Base-by-base conservation (phyloP, 2,329 filamentous ascomycete genomes). In the Aspergillus unguis region DNA sequence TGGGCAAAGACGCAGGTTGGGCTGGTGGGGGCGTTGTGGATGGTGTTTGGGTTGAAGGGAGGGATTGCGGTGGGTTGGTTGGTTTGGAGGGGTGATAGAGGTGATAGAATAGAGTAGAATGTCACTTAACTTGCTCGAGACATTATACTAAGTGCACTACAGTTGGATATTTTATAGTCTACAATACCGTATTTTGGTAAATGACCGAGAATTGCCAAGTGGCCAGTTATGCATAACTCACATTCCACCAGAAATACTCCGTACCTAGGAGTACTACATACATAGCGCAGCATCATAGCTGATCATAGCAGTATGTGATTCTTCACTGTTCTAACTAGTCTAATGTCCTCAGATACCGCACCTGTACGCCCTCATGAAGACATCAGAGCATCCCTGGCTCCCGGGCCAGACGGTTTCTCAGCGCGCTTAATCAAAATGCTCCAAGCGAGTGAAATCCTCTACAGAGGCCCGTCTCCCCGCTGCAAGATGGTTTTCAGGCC, bases 61-160 rank as follows among this genome's bases (percentile, higher is more conserved):
- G 36, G 71, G 2, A 81, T 86, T 54, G 75, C 83, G 0, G 25
- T 81, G 2, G 71, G 79, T 0, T 88, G 85, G 85, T 69, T 82
- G 11, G 58, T 80, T 1, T 88, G 85, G 85, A 81, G 78, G 3
- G 75, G 69, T n/a, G 45, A 48, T 7, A n/a, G n/a, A 33, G 32
- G 23, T 17, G 38, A n/a, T 42, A 28, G 40, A 6, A 27, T 8
- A 28, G 25, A 42, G 11, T 37, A 37, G n/a, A 37, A 6, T 37
- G 23, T 23, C 17, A 17, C 1, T 17, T 17, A 17, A 17, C 17
- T 17, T 17, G 17, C 17, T 17, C 17, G 17, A 17, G 17, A 17
- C 17, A 17, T 17, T 17, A 17, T 17, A 17, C 17, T 17, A 17
- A 17, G 17, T 17, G 17, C 17, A 17, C 17, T 17, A 17, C 17